These are phyloP conservation scores for Trifolium repens DNA, from an alignment of 306 rosid species.

Conservation along the genomic window DNA sequence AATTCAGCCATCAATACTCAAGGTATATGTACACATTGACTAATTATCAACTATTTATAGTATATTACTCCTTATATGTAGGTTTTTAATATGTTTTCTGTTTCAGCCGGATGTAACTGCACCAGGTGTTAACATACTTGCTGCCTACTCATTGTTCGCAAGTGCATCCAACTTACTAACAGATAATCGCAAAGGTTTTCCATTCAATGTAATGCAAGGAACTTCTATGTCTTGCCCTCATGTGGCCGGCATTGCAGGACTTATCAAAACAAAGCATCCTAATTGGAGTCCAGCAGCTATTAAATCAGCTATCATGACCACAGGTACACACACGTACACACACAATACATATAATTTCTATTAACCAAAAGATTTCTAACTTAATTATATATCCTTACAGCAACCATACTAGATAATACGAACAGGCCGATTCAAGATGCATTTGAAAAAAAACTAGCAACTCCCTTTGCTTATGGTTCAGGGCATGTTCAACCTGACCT, in stretches of 20 bases:
- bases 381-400: slow-evolving; percentile 38
- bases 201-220: slow-evolving; percentile 20
- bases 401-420: slow-evolving; percentile 47
- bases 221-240: slow-evolving; percentile 42
- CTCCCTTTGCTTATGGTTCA: slow-evolving; percentile 56
- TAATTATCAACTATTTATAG: not conserved
- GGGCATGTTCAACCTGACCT: slow-evolving; percentile 64
- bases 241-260: slow-evolving; percentile 28
- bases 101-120: slow-evolving; percentile 59
- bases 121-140: slow-evolving; percentile 55
- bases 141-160: slow-evolving; percentile 47
- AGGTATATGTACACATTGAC: slow-evolving; percentile 26
- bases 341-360: not conserved
- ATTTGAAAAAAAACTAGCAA: slow-evolving; percentile 25
- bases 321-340: not conserved
- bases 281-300: slow-evolving; percentile 35
- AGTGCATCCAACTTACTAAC: slow-evolving; percentile 38
- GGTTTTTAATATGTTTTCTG: not conserved
- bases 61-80: not conserved
- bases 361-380: not conserved
- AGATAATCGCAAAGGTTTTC: not conserved
- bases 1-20: slow-evolving; percentile 46
- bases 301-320: slow-evolving; percentile 38
- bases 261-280: slow-evolving; percentile 27
- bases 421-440: slow-evolving; percentile 44